phyloP scores from a whole-genome alignment of 805 yeast species.

The Candida jianshihensis region DNA sequence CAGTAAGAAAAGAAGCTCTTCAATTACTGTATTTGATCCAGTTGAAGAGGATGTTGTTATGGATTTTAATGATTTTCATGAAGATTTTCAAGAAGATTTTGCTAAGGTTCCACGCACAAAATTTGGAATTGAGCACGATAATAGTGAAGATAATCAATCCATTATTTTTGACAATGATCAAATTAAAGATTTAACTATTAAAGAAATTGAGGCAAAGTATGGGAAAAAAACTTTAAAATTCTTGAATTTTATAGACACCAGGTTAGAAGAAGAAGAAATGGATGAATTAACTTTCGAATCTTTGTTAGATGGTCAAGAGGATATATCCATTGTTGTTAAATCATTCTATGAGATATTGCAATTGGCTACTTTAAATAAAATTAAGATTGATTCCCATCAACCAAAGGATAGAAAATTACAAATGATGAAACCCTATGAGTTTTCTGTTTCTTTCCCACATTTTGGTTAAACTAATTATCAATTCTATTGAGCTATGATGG shows the following conservation, averaged over 20 bases:
- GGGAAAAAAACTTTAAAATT: slow-evolving; percentile 16
- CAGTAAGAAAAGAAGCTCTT: slow-evolving; percentile 9
- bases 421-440: not conserved
- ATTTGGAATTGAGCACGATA: too few species aligned
- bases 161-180: not conserved
- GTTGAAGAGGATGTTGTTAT: slow-evolving; percentile 11
- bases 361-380: slow-evolving; percentile 16
- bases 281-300: slow-evolving; percentile 9
- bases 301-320: slow-evolving; percentile 8
- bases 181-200: slow-evolving; percentile 1
- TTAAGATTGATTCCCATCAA: slow-evolving; percentile 3
- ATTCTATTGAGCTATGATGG: too few species aligned
- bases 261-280: slow-evolving; percentile 9
- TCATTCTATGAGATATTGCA: slow-evolving; percentile 23
- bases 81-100: slow-evolving; percentile 4
- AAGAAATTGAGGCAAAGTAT: slow-evolving; percentile 5
- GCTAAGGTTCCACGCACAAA: not conserved
- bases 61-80: slow-evolving; percentile 5
- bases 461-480: too few species aligned
- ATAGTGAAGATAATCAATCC: too few species aligned
- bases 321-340: slow-evolving; percentile 14
- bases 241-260: slow-evolving; percentile 12
- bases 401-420: not conserved
- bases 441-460: not conserved
- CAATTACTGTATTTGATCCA: slow-evolving; percentile 11